These are phyloP conservation scores for Chrysopogon serrulatus DNA, from an alignment of 176 grass and related monocot genomes.

Conservation along the genomic window DNA sequence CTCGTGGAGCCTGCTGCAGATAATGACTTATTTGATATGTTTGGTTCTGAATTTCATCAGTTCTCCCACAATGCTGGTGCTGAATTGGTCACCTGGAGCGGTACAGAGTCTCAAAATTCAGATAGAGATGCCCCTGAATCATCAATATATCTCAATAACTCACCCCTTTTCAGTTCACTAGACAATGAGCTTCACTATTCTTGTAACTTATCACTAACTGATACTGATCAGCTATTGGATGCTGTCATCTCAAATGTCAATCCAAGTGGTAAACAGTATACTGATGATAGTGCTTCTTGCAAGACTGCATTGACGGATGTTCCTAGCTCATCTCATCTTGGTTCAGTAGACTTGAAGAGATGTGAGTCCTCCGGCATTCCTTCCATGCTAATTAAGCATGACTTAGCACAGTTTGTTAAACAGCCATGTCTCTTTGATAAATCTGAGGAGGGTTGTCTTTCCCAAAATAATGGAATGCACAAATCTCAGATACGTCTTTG, in stretches of 20 bases:
- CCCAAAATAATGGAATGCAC: constrained; percentile 51
- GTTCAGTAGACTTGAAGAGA: constrained; percentile 31
- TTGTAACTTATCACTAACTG: constrained; percentile 49
- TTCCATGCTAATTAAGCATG: constrained; percentile 41
- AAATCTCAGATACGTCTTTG: constrained; percentile 73
- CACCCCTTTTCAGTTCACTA: constrained; percentile 37
- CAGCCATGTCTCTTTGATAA: constrained; percentile 42
- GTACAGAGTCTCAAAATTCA: constrained; percentile 30
- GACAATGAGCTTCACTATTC: constrained; percentile 41
- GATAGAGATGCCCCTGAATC: constrained; percentile 40
- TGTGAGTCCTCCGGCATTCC: constrained; percentile 24
- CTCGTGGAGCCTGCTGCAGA: constrained; percentile 37
- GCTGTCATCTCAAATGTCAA: constrained; percentile 72
- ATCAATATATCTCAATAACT: constrained; percentile 29
- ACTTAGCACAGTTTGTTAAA: constrained; percentile 42
- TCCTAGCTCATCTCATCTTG: constrained; percentile 38
- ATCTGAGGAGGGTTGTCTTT: constrained; percentile 35
- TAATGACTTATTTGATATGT: constrained; percentile 61
- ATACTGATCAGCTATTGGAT: constrained; percentile 73
- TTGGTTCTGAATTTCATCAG: constrained; percentile 52
- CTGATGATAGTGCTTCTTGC: constrained; percentile 56
- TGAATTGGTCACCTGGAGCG: constrained; percentile 40
- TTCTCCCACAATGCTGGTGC: constrained; percentile 29
- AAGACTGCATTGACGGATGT: constrained; percentile 53
- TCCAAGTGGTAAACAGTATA: constrained; percentile 42